phyloP scores from a whole-genome alignment of 2,329 filamentous ascomycete genomes.

The Monosporascus sp. region DNA sequence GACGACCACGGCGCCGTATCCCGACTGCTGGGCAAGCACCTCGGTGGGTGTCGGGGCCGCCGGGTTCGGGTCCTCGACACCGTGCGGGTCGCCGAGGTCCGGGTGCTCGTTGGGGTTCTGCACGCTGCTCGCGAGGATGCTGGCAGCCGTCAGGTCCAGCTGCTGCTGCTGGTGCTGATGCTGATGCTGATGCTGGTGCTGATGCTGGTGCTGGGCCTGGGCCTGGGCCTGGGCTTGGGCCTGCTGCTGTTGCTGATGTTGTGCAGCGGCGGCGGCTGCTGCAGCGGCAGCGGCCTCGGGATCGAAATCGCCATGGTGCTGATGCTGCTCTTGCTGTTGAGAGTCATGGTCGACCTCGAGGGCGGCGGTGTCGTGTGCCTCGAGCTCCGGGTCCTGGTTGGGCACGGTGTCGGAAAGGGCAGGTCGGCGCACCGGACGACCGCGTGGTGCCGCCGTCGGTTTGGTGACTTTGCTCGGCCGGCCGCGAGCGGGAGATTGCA shows the following conservation, averaged over 20 bases:
- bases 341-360: constrained; percentile 16
- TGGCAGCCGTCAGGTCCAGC: constrained; percentile 26
- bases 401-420: constrained; percentile 26
- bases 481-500: constrained; percentile 31
- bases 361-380: constrained; percentile 18
- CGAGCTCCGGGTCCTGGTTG: constrained; percentile 28
- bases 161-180: constrained; percentile 27
- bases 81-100: constrained; percentile 19
- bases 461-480: constrained; percentile 42
- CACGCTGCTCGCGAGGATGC: constrained; percentile 26
- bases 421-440: constrained; percentile 24
- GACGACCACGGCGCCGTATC: constrained; percentile 41
- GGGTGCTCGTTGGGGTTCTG: constrained; percentile 25
- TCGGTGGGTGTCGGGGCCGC: constrained; percentile 35
- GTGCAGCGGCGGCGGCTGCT: constrained; percentile 27
- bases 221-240: constrained; percentile 19
- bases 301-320: constrained; percentile 20
- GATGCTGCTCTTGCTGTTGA: constrained; percentile 16
- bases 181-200: constrained; percentile 20
- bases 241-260: constrained; percentile 27
- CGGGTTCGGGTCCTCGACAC: constrained; percentile 11
- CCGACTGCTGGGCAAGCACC: constrained; percentile 40
- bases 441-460: constrained; percentile 22
- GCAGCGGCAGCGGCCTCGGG: constrained; percentile 26
- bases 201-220: neutral